Percentiles rank a stretch among this genome's conserved stretches.
phyloP scores from a whole-genome alignment of 1,139 yeast genomes.

The Sugiyamaella xylanicola region DNA sequence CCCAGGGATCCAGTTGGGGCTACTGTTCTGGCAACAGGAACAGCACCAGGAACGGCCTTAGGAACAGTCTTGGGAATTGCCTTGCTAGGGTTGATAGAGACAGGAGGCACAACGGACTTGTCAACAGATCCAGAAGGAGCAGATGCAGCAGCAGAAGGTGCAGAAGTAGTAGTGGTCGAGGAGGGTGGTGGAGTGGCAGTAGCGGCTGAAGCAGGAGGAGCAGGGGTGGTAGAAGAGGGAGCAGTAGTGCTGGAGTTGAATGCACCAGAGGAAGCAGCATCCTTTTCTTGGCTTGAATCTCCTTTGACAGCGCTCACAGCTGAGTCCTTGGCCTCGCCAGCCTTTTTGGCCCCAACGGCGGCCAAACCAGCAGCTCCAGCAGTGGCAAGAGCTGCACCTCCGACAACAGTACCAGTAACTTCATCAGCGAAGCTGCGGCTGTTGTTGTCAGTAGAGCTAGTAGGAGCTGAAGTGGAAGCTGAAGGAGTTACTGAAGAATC shows the following conservation, averaged over 20 bases:
- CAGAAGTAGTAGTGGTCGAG: background rate
- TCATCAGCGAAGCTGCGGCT: too few species aligned
- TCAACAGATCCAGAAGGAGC: background rate
- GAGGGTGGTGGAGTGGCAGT: conserved; percentile 23
- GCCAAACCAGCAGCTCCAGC: conserved; percentile 30
- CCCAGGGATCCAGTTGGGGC: conserved; percentile 11
- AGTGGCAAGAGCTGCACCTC: conserved; percentile 20
- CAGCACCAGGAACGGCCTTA: conserved; percentile 12
- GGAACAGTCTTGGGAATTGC: conserved; percentile 6
- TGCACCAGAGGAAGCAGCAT: background rate
- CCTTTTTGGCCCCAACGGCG: conserved; percentile 17
- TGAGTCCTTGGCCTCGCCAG: background rate
- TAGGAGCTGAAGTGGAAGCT: background rate
- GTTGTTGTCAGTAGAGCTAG: background rate
- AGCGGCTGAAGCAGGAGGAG: conserved; percentile 27
- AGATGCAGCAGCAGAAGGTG: conserved; percentile 8
- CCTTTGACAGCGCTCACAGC: background rate
- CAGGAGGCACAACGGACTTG: background rate
- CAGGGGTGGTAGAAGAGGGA: conserved; percentile 2
- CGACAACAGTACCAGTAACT: conserved; percentile 5
- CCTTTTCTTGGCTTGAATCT: background rate
- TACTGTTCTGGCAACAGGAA: conserved; percentile 7
- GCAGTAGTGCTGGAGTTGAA: background rate
- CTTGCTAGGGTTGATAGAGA: background rate
- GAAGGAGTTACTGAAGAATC: conserved; percentile 12